A percentile compares a stretch with the other conserved stretches of the same genome.
phyloP scores from a whole-genome alignment of 352 stramenopile genomes.

The Ophiocytium majus region DNA sequence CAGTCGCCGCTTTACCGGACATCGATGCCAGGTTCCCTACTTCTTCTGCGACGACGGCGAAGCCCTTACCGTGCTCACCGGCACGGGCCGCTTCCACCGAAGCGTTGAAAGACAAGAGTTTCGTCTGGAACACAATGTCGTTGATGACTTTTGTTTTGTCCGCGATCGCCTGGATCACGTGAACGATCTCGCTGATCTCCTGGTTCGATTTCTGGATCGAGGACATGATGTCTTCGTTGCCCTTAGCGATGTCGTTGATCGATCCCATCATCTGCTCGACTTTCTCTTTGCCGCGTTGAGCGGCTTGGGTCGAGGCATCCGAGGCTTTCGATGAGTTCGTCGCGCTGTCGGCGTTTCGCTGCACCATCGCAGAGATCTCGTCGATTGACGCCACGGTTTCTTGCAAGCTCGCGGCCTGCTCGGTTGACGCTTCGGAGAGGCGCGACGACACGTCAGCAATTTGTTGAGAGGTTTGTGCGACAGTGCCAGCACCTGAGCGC shows the following conservation, averaged over 20 bases:
- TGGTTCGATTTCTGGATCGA: constrained; percentile 16
- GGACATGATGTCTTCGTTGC: constrained; percentile 10
- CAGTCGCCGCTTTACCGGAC: constrained; percentile 2
- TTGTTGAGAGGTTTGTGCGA: not conserved
- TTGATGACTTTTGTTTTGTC: constrained; percentile 24
- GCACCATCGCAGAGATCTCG: not conserved
- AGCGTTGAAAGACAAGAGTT: constrained; percentile 19
- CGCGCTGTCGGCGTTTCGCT: not conserved
- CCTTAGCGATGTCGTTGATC: not conserved
- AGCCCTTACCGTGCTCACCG: constrained; percentile 22
- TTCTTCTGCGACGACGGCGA: constrained; percentile 27
- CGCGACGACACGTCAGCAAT: constrained; percentile 6
- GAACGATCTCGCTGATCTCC: constrained; percentile 13
- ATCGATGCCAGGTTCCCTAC: constrained; percentile 12
- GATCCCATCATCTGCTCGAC: constrained; percentile 1
- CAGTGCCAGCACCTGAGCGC: not conserved
- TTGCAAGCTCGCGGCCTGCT: not conserved
- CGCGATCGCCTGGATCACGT: constrained; percentile 6
- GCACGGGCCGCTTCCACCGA: constrained; percentile 19
- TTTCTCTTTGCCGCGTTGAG: constrained; percentile 14
- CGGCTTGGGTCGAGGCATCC: not conserved
- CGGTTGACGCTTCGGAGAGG: constrained; percentile 10
- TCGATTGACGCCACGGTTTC: constrained; percentile 12
- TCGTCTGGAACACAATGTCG: constrained; percentile 26
- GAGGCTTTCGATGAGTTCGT: constrained; percentile 9